These are phyloP conservation scores for Chiua sp. DNA, from an alignment of 1,284 basidiomycete genomes.

Conservation along the genomic window DNA sequence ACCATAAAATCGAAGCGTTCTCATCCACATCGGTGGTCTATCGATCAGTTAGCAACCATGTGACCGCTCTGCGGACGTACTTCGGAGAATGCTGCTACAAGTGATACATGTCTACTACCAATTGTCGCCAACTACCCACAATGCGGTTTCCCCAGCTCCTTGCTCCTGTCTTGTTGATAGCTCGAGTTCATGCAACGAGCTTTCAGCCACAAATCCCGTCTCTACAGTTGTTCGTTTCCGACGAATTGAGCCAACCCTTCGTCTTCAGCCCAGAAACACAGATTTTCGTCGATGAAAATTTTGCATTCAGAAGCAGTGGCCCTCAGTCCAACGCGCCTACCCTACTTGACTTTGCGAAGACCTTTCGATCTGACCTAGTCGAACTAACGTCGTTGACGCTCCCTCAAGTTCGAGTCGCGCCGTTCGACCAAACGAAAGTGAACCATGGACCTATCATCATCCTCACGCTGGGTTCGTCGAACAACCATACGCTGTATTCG, in stretches of 20 bases:
- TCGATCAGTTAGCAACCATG: background rate
- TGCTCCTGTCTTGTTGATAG: background rate
- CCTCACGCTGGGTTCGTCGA: constrained; percentile 25
- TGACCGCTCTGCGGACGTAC: too few species aligned
- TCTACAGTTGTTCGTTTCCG: constrained; percentile 24
- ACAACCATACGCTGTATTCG: constrained; percentile 34
- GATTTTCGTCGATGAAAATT: constrained; percentile 27
- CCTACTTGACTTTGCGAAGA: constrained; percentile 31
- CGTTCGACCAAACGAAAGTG: background rate
- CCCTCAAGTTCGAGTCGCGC: constrained; percentile 15
- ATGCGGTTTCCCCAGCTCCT: constrained; percentile 11
- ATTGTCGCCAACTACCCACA: background rate
- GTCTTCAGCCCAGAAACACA: constrained; percentile 21
- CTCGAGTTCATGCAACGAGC: background rate
- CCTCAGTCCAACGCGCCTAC: constrained; percentile 14
- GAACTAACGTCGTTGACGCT: constrained; percentile 23
- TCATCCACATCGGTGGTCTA: too few species aligned
- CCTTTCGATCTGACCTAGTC: constrained; percentile 27
- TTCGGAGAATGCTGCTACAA: background rate
- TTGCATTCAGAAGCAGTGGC: constrained; percentile 4
- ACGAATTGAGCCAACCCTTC: constrained; percentile 12
- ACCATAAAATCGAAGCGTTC: too few species aligned
- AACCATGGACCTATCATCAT: constrained; percentile 20
- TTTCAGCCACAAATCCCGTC: constrained; percentile 35
- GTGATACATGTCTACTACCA: background rate